Conservation (phyloP, 2,329 filamentous ascomycete genomes). For the Diaporthe humulicola region DNA sequence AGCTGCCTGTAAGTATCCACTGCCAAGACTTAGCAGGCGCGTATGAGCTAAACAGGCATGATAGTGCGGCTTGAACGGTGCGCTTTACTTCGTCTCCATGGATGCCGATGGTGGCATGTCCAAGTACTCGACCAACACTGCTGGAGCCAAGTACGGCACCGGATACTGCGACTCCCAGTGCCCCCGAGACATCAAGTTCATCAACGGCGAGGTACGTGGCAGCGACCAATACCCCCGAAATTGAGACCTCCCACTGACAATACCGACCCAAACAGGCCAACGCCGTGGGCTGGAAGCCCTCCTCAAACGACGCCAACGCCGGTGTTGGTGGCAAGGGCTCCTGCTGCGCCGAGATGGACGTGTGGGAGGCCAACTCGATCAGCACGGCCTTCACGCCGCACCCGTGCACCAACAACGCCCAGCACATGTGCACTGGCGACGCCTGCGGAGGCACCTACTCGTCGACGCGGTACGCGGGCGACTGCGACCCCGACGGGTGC, state of each 20-base stretch:
- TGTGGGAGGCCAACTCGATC: constrained; percentile 73
- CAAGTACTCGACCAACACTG: constrained; percentile 54
- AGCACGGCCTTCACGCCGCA: constrained; percentile 71
- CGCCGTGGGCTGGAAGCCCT: constrained; percentile 59
- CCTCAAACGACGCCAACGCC: constrained; percentile 63
- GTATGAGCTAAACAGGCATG: constrained; percentile 49
- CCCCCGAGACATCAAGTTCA: constrained; percentile 55
- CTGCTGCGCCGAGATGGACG: constrained; percentile 67
- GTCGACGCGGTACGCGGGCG: constrained; percentile 65
- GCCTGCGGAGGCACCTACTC: constrained; percentile 64
- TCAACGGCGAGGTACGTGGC: constrained; percentile 54
- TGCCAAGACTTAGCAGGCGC: constrained; percentile 38
- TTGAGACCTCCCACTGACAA: too few relatives aligned
- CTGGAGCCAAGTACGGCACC: constrained; percentile 60
- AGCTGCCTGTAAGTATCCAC: constrained; percentile 68
- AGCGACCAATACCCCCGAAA: too few relatives aligned
- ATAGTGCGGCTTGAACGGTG: constrained; percentile 73
- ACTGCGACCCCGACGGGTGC: constrained; percentile 75
- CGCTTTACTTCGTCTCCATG: constrained; percentile 61
- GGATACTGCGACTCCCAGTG: constrained; percentile 58
- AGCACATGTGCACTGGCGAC: constrained; percentile 56
- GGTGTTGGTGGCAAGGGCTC: constrained; percentile 63
- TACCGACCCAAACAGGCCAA: constrained; percentile 49
- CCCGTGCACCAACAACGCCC: constrained; percentile 62
- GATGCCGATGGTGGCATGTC: constrained; percentile 52